Conservation (phyloP, 495 filamentous ascomycete genomes). For the Polyplosphaeria fusca region DNA sequence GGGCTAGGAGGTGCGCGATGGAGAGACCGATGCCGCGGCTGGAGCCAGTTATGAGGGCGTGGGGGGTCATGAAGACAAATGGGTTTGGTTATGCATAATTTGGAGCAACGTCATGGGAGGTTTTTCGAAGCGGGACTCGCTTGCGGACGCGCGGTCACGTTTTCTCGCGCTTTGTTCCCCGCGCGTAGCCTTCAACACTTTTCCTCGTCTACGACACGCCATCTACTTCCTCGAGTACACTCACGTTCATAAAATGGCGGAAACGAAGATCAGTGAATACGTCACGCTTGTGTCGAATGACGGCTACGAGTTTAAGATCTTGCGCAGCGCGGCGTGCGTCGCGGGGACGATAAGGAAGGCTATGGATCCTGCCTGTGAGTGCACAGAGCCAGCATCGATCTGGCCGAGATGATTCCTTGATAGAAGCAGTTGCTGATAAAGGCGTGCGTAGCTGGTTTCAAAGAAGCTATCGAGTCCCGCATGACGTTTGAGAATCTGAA, state of each 20-base stretch:
- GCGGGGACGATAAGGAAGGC: slow-evolving; percentile 79
- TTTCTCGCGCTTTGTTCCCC: no score
- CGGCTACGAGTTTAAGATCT: slow-evolving; percentile 83
- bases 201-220: no score
- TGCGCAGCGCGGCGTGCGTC: slow-evolving; percentile 68
- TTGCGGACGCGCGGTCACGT: no score
- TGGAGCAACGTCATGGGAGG: no score
- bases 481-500: slow-evolving; percentile 69
- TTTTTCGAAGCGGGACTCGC: no score
- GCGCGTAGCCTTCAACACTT: no score
- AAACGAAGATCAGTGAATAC: slow-evolving; percentile 50
- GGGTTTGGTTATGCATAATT: no score
- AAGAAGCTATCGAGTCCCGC: slow-evolving; percentile 62
- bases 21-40: slow-evolving; percentile 64
- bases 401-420: no score
- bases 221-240: no score
- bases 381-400: neutral
- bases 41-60: slow-evolving; percentile 60
- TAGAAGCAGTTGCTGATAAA: neutral
- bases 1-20: slow-evolving; percentile 65
- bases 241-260: slow-evolving; percentile 6
- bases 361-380: slow-evolving; percentile 74
- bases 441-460: slow-evolving; percentile 58
- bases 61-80: slow-evolving; percentile 44
- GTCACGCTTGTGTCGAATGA: slow-evolving; percentile 85